phyloP scores from a whole-genome alignment of 164 flowering plant species.

The Magnolia changhungtana region DNA sequence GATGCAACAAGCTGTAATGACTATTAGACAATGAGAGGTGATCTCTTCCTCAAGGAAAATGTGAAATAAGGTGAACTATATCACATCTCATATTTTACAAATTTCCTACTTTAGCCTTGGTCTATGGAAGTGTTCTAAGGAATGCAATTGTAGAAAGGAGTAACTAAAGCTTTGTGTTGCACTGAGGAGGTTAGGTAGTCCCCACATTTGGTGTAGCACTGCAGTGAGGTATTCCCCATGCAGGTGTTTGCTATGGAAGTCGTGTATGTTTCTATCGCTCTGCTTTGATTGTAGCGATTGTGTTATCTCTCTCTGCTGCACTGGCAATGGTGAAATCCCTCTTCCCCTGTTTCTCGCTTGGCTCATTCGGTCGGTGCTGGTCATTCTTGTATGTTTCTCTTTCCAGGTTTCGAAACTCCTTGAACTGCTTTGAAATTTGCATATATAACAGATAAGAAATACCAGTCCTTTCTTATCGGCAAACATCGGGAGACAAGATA shows the following conservation, averaged over 20 bases:
- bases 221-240: not conserved
- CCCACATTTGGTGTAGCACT: not conserved
- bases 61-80: too few relatives aligned
- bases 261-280: not conserved
- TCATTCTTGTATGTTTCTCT: constrained; percentile 1
- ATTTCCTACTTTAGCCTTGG: not conserved
- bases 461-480: too few relatives aligned
- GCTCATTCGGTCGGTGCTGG: not conserved
- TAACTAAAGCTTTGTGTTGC: not conserved
- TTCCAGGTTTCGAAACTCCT: not conserved
- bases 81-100: too few relatives aligned
- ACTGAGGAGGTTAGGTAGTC: not conserved
- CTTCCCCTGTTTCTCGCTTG: constrained; percentile 1
- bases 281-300: not conserved
- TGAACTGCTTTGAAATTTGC: too few relatives aligned
- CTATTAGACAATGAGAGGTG: too few relatives aligned
- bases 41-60: too few relatives aligned
- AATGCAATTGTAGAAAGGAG: constrained; percentile 2
- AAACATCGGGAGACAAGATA: too few relatives aligned
- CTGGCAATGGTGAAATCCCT: constrained; percentile 3
- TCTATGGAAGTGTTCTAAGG: not conserved
- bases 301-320: not conserved
- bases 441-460: too few relatives aligned
- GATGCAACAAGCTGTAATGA: too few relatives aligned
- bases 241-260: not conserved